Base-by-base conservation (phyloP, 2,329 filamentous ascomycete genomes). In the Tolypocladium paradoxum region DNA sequence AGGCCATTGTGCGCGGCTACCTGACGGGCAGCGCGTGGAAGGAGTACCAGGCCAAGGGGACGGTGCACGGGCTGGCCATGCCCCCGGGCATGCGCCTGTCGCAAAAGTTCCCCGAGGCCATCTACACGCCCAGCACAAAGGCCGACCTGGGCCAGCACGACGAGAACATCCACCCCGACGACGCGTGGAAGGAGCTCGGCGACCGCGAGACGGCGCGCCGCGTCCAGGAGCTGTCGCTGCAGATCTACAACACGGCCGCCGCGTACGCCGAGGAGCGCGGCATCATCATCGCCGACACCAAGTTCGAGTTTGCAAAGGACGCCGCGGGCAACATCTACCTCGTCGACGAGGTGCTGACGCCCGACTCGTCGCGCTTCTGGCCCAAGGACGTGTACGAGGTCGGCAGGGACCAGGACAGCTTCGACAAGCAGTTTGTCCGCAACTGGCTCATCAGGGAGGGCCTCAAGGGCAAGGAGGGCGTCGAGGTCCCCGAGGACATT, bases 281-380 rank as follows among this genome's bases (percentile, higher is more conserved):
- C 54, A 67, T 70, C 55, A 65, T 70, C 55, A 65, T 70, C 54
- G 67, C 66, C 53, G 76, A 78, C 60, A 77, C 60, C 35, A 61
- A 60, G 35, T 77, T 77, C 57, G 76, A 79, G 71, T 92, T 69
- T 55, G 66, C 62, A 24, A 55, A 59, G 52, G 65, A 67, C 45
- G 83, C 86, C 59, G 76, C 80, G 57, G 76, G 62, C 54, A 49
- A 63, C 56, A 59, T 68, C 6, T 61, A 65, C 31, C 57, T 69
- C 50, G 82, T 90, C 5, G 90, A 95, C 64, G 90, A 95, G 73
- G 88, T 95, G 24, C 73, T 95, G 55, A 95, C 90, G 8, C 90
- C 90, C 2, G 86, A 90, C 67, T 86, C 81, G 52, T 92, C 87
- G 50, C 81, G 91, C 18, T 96, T 96, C 77, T 97, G 92, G 91